Evolutionary conservation across 2,329 filamentous ascomycete genomes (phyloP).

Genomic region (Zopfia rhizophila): DNA sequence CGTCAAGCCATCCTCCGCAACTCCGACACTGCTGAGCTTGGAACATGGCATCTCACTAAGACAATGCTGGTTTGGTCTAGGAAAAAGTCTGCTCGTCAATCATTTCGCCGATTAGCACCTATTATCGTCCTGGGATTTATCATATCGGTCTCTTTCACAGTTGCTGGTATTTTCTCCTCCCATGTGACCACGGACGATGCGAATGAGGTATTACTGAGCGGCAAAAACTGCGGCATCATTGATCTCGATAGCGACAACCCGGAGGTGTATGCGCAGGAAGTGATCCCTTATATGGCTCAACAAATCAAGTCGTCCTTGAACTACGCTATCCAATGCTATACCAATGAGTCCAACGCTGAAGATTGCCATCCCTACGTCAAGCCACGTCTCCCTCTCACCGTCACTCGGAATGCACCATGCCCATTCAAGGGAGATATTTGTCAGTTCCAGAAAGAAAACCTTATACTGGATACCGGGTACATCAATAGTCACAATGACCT

Average conservation of each 20-base stretch:
- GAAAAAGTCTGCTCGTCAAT: background rate
- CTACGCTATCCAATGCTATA: slow-evolving; percentile 36
- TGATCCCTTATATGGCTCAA: background rate
- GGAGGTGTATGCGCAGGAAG: background rate
- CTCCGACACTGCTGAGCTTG: slow-evolving; percentile 28
- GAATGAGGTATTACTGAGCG: slow-evolving; percentile 9
- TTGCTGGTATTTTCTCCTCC: slow-evolving; percentile 30
- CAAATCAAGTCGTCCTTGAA: too few species aligned
- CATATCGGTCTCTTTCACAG: slow-evolving; percentile 28
- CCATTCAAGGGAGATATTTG: slow-evolving; percentile 33
- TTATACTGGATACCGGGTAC: slow-evolving; percentile 36
- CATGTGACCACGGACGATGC: slow-evolving; percentile 21
- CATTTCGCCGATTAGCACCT: slow-evolving; percentile 4
- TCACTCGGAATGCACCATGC: slow-evolving; percentile 22
- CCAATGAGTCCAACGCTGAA: slow-evolving; percentile 16
- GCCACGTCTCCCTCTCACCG: slow-evolving; percentile 19
- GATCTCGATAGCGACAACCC: background rate
- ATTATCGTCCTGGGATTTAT: slow-evolving; percentile 14
- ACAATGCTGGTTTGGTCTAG: too few species aligned
- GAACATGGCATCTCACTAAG: too few species aligned
- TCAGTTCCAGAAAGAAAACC: slow-evolving; percentile 17
- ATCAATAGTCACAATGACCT: slow-evolving; percentile 34
- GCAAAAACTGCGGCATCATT: slow-evolving; percentile 3
- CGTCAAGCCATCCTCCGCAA: slow-evolving; percentile 37
- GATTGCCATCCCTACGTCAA: slow-evolving; percentile 30